Evolutionary conservation across 1,284 basidiomycete genomes (phyloP).

Genomic region (Cryptococcus maquisensis): DNA sequence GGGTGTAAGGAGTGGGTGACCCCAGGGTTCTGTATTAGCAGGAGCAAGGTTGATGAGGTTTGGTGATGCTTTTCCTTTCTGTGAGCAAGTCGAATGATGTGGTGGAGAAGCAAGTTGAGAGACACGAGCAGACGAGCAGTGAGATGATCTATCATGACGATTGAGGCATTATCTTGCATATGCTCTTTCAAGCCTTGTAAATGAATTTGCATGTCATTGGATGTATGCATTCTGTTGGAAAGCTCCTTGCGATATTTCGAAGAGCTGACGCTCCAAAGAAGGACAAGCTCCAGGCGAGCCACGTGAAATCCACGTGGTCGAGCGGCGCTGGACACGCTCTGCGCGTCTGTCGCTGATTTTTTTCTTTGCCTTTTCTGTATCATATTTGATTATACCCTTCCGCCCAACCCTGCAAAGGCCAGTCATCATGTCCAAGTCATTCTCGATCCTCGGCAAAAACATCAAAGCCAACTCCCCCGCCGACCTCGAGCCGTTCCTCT

Average conservation of each 20-base stretch:
- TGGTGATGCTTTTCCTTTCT: constrained; percentile 34
- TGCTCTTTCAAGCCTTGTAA: no score
- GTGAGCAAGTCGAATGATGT: neutral
- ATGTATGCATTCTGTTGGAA: no score
- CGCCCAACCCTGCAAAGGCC: neutral
- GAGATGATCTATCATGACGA: neutral
- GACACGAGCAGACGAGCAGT: neutral
- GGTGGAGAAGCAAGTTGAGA: neutral
- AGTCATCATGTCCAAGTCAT: constrained; percentile 39
- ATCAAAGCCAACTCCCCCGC: constrained; percentile 77
- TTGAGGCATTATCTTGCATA: no score
- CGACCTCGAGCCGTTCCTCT: constrained; percentile 75
- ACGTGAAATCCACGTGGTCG: no score
- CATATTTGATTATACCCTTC: neutral
- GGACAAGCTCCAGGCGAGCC: no score
- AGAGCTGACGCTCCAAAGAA: no score
- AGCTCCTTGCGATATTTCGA: no score
- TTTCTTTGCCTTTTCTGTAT: neutral
- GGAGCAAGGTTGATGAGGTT: constrained; percentile 87
- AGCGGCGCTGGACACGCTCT: constrained; percentile 23
- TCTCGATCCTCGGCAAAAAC: constrained; percentile 66
- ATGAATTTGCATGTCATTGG: no score
- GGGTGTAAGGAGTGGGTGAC: constrained; percentile 87
- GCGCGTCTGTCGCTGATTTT: neutral
- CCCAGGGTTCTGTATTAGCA: constrained; percentile 83